Base-by-base conservation (phyloP, 495 filamentous ascomycete species). In the Corynascus novoguineensis region DNA sequence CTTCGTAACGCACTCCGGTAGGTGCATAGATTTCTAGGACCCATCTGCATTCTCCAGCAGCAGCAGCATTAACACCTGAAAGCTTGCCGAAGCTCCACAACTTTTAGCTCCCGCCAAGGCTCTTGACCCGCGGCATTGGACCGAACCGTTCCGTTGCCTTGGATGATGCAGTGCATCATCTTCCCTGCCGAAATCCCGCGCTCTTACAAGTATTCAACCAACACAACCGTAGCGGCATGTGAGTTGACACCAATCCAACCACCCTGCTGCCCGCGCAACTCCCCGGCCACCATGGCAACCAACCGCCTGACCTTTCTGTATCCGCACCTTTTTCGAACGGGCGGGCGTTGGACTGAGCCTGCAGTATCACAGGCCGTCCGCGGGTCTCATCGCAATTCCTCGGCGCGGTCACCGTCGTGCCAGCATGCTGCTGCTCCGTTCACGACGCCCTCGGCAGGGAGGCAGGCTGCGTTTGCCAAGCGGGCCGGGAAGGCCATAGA, bases 291-390 rank as follows among this genome's bases (percentile, higher is more conserved):
- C 59, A 92, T 92, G 88, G 81, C 86, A 48, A 75, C 81, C 10
- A 75, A 75, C 47, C 77, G 88, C 62, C 76, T 92, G 31, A 83
- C 82, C 4, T 90, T 91, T 63, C 78, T 91, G 15, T 91, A 90
- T 62, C 86, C 87, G 34, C 82, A 86, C 60, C 71, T 88, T 45
- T 86, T 84, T 72, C 71, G 75, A 42, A 60, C 65, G 19, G 63
- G 63, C 17, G 67, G 63, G 37, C 72, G 72, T 44, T 64, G 67
- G 58, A 60, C 53, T 65, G 77, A 75, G 48, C 68, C 63, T 46
- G 68, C 64, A 10, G 66, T 60, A 7, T 56, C 58, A n/a, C 52
- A 50, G 9, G 53, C 48, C 11, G 53, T 47, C 32, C 61, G 60
- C 25, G 40, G 21, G 12, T 46, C 57, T 14, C 55, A 50, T 41